Base-by-base conservation (phyloP, 2,329 filamentous ascomycete genomes). In the Xylaria digitata region DNA sequence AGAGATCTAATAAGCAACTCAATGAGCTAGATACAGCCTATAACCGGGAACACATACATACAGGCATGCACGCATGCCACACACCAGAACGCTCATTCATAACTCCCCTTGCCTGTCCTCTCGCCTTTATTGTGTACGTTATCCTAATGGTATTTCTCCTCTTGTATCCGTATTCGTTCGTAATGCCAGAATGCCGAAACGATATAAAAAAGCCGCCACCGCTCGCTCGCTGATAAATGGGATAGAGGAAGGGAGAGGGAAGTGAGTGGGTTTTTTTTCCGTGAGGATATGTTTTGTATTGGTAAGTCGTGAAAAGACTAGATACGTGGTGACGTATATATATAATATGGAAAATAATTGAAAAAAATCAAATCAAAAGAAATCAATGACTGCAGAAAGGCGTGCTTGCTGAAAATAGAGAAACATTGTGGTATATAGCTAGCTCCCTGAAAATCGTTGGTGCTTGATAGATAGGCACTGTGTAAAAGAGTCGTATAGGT, bases 61-160 rank as follows among this genome's bases (percentile, higher is more conserved):
- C 34, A 21, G 6, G 8, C 30, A 34, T 26, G 32, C 9, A 49
- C 21, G 43, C 26, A 52, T 13, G 13, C 1, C 40, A 52, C 9
- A 46, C 54, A 40, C 48, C 17, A 34, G 23, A 53, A 66, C 49
- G 48, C 42, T 55, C 34, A 43, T 54, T 17, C 30, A 30, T 57
- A 21, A 50, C 45, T 30, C n/a, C 6, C 9, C 40, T 26, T 26
- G 26, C 43, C 23, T 58, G 13, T 21, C 6, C 34, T 46, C 21
- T 46, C 21, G 19, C 23, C 30, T 21, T 7, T 23, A 61, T 34
- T 30, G 26, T 26, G 5, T 26, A 26, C 26, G 26, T 11, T 55
- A 46, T 62, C 26, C 17, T 42, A n/a, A 26, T 43, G 15, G 17
- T 46, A 37, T 19, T 32, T 37, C 32, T 8, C 48, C 46, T 15